phyloP scores from a whole-genome alignment of 139 green algal species.

The Picochlorum sp. region DNA sequence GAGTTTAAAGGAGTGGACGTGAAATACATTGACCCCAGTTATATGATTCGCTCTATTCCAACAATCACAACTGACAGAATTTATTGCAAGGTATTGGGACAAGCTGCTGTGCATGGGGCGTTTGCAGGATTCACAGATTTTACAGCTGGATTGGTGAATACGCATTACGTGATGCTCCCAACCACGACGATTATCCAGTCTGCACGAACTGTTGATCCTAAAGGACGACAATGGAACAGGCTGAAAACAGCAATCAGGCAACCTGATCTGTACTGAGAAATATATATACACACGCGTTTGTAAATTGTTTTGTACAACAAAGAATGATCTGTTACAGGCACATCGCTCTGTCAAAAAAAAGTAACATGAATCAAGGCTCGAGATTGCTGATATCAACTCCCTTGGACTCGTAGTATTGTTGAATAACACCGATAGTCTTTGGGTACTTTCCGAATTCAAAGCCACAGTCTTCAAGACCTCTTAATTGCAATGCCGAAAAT shows the following conservation, averaged over 20 bases:
- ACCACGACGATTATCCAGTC: conserved; percentile 79
- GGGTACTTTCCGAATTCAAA: neutral
- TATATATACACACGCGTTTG: neutral
- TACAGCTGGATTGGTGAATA: conserved; percentile 75
- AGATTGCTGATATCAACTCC: neutral
- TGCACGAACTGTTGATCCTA: conserved; percentile 34
- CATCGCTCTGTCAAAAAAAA: too few species aligned
- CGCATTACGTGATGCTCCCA: conserved; percentile 80
- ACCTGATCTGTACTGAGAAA: conserved; percentile 44
- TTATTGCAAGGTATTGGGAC: conserved; percentile 90
- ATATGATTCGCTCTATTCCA: conserved; percentile 93
- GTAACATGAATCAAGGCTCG: too few species aligned
- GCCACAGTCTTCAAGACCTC: neutral
- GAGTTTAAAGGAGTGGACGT: conserved; percentile 65
- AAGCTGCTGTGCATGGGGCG: conserved; percentile 89
- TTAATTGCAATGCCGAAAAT: neutral
- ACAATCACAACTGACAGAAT: conserved; percentile 83
- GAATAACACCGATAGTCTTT: neutral
- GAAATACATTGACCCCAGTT: conserved; percentile 89
- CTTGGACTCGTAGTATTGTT: neutral
- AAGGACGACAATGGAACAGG: conserved; percentile 41
- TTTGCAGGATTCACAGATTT: conserved; percentile 90
- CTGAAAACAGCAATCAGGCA: conserved; percentile 73
- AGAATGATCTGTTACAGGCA: neutral
- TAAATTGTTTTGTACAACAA: neutral